A percentile compares a stretch with the other conserved stretches of the same genome.
Evolutionary conservation across 2,329 filamentous ascomycete genomes (phyloP).

Genomic region (Helotiales sp.): DNA sequence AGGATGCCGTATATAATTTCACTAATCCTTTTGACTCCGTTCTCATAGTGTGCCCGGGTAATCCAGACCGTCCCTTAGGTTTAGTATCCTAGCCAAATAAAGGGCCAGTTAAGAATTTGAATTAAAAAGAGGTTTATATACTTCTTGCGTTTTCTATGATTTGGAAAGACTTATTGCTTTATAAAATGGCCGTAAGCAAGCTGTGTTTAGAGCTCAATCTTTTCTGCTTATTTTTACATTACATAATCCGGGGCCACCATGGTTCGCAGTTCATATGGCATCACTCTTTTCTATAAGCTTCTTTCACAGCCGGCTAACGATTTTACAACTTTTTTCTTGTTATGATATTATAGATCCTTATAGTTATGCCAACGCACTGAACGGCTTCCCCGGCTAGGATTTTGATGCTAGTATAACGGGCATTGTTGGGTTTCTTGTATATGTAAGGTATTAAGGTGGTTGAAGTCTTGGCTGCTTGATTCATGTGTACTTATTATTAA

Average conservation of each 20-base stretch:
- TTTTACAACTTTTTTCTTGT: background rate
- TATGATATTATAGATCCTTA: background rate
- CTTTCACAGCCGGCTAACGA: background rate
- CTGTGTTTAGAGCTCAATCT: background rate
- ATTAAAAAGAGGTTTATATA: background rate
- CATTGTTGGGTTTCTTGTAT: background rate
- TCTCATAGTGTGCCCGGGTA: background rate
- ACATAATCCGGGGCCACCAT: background rate
- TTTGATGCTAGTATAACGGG: background rate
- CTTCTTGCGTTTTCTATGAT: background rate
- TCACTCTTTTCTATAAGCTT: background rate
- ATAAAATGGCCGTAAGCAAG: background rate
- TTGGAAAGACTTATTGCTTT: background rate
- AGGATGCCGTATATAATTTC: background rate
- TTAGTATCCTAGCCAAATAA: background rate
- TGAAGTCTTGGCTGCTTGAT: background rate
- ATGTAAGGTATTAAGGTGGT: background rate
- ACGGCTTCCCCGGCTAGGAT: background rate
- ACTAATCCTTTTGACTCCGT: background rate
- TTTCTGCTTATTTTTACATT: background rate
- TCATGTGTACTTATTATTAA: background rate
- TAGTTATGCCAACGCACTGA: background rate
- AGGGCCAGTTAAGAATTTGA: background rate
- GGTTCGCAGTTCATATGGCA: background rate
- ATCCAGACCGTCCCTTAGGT: background rate